phyloP scores from a whole-genome alignment of 192 early-diverging fungal species.

The Funneliformis mosseae region DNA sequence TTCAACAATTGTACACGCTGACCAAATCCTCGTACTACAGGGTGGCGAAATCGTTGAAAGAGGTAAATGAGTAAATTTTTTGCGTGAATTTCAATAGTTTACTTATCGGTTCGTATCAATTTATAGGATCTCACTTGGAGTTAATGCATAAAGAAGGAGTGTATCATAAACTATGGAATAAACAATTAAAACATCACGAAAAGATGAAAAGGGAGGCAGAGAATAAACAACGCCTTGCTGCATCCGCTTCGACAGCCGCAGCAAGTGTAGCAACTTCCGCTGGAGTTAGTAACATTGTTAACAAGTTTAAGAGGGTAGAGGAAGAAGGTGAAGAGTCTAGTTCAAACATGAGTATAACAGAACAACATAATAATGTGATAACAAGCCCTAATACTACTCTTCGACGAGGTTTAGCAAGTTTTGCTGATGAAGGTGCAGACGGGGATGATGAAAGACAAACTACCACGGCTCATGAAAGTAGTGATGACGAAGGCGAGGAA shows the following conservation, averaged over 20 bases:
- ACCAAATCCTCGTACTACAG: slow-evolving; percentile 76
- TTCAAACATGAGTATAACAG: neutral
- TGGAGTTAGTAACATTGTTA: neutral
- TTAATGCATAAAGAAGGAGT: slow-evolving; percentile 57
- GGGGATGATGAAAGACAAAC: slow-evolving; percentile 17
- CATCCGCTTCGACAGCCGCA: neutral
- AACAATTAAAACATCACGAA: slow-evolving; percentile 45
- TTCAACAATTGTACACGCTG: slow-evolving; percentile 74
- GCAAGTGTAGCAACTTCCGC: neutral
- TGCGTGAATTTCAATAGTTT: slow-evolving; percentile 33
- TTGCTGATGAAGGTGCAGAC: slow-evolving; percentile 5
- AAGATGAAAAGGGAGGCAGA: slow-evolving; percentile 27
- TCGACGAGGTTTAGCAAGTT: neutral
- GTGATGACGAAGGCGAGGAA: slow-evolving; percentile 15
- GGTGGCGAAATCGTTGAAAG: slow-evolving; percentile 73
- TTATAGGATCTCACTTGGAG: slow-evolving; percentile 54
- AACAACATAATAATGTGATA: neutral
- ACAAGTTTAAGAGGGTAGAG: neutral
- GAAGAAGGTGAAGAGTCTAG: neutral
- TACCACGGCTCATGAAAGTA: slow-evolving; percentile 7
- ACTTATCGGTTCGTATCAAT: neutral
- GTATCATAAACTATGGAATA: slow-evolving; percentile 77
- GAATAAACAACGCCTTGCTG: neutral
- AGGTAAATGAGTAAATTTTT: slow-evolving; percentile 43
- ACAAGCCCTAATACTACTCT: neutral